Conservation (phyloP, 2,329 filamentous ascomycete genomes). For the Xylariaceae sp. region DNA sequence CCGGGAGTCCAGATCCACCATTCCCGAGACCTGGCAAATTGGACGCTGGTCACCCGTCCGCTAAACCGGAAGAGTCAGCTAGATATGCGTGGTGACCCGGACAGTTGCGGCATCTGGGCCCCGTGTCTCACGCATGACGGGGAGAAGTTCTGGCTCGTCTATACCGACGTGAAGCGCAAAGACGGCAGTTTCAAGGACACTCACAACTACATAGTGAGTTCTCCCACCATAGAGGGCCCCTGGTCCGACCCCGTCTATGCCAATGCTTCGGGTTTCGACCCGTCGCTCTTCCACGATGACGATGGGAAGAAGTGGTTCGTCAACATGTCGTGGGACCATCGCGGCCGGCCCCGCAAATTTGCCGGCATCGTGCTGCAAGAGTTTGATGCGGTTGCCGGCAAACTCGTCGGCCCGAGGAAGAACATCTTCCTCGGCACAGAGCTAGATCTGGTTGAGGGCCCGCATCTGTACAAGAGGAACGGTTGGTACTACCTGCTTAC, state of each 20-base stretch:
- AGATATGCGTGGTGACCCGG: conserved; percentile 54
- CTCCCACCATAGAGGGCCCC: conserved; percentile 49
- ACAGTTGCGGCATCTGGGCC: conserved; percentile 59
- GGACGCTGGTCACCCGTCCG: conserved; percentile 44
- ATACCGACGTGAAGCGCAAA: conserved; percentile 62
- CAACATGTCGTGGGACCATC: conserved; percentile 54
- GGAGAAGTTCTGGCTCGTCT: conserved; percentile 57
- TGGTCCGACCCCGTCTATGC: conserved; percentile 57
- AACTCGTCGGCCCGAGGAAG: conserved; percentile 50
- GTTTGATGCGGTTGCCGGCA: conserved; percentile 44
- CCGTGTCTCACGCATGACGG: conserved; percentile 59
- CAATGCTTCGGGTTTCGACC: conserved; percentile 60
- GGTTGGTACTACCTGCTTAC: conserved; percentile 57
- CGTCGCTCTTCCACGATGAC: conserved; percentile 54
- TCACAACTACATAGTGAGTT: conserved; percentile 58
- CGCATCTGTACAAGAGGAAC: conserved; percentile 54
- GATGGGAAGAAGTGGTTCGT: conserved; percentile 52
- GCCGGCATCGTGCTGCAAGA: conserved; percentile 56
- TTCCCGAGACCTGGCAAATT: conserved; percentile 49
- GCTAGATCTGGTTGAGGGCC: conserved; percentile 50
- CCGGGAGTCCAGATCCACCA: conserved; percentile 52
- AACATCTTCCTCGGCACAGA: conserved; percentile 53
- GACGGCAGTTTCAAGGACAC: conserved; percentile 61
- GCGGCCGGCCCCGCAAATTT: conserved; percentile 44
- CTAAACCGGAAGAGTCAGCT: conserved; percentile 46